A percentile compares a stretch with the other conserved stretches of the same genome.
phyloP scores from a whole-genome alignment of 2,329 filamentous ascomycete species.

The Fusarium palustre region DNA sequence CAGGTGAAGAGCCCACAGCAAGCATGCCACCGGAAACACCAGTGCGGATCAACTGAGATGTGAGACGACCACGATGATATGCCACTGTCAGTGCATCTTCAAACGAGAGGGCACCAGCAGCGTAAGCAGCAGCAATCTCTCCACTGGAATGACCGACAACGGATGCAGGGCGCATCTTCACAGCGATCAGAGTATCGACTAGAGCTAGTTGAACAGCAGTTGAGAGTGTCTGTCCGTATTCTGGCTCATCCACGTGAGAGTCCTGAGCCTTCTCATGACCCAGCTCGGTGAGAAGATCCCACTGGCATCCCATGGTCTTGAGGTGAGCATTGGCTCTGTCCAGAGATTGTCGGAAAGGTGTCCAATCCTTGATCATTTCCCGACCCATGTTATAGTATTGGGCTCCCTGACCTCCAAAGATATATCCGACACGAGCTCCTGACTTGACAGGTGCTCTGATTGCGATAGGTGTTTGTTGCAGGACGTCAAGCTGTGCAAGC shows the following conservation, averaged over 20 bases:
- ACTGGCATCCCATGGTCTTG: background rate
- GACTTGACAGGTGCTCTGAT: conserved; percentile 15
- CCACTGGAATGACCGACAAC: conserved; percentile 55
- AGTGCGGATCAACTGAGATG: conserved; percentile 1
- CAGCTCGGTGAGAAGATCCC: conserved; percentile 22
- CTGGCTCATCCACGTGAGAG: conserved; percentile 37
- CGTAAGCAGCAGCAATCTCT: conserved; percentile 56
- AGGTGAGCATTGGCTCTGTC: background rate
- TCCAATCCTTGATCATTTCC: conserved; percentile 41
- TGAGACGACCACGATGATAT: conserved; percentile 40
- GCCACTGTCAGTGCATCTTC: conserved; percentile 49
- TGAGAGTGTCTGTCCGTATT: conserved; percentile 53
- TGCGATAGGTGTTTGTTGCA: conserved; percentile 3
- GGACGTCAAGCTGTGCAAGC: conserved; percentile 7
- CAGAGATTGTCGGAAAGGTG: conserved; percentile 11
- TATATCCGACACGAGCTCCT: conserved; percentile 35
- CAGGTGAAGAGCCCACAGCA: background rate
- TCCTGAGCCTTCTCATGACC: conserved; percentile 16
- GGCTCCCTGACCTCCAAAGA: conserved; percentile 55
- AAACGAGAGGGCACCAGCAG: conserved; percentile 35
- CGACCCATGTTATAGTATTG: conserved; percentile 53
- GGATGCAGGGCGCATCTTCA: conserved; percentile 33
- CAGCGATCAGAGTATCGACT: background rate
- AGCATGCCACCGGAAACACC: conserved; percentile 3
- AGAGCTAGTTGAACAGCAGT: conserved; percentile 54